These are phyloP conservation scores for Neovahlkampfia damariscottae DNA, from an alignment of 78 protist genomes.

Conservation along the genomic window DNA sequence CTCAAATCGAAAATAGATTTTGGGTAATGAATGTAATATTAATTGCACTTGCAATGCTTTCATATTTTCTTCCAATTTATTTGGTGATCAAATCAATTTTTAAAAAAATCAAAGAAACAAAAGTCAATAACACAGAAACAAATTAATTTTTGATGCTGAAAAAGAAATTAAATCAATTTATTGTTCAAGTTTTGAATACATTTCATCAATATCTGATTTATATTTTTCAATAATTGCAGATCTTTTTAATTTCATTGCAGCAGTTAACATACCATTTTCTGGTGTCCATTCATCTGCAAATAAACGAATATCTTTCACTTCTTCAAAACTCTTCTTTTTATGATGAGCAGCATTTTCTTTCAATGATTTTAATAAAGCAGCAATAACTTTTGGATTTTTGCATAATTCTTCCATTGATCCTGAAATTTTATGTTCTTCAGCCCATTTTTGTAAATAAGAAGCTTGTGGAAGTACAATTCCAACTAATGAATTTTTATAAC, in stretches of 20 bases:
- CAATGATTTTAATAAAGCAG: background rate
- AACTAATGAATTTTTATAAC: background rate
- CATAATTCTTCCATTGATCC: background rate
- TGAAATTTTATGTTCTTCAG: background rate
- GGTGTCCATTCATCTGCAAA: conserved; percentile 22
- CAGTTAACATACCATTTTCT: conserved; percentile 23
- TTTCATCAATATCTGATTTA: conserved; percentile 1
- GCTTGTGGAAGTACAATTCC: conserved; percentile 13
- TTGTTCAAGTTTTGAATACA: background rate
- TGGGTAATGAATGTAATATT: too few relatives aligned
- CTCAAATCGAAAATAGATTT: too few relatives aligned
- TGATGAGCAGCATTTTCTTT: background rate
- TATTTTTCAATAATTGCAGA: background rate
- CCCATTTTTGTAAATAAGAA: background rate
- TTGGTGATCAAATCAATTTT: too few relatives aligned
- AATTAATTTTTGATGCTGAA: too few relatives aligned
- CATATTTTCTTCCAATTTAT: too few relatives aligned
- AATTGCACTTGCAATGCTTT: too few relatives aligned
- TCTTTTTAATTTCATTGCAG: conserved; percentile 29
- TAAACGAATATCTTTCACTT: conserved; percentile 13
- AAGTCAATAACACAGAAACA: too few relatives aligned
- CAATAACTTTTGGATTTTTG: background rate
- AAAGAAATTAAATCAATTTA: too few relatives aligned
- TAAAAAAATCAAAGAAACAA: too few relatives aligned
- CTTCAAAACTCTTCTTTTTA: conserved; percentile 9